phyloP scores from a whole-genome alignment of 768 basidiomycete genomes.

The Mycena sanguinolenta region DNA sequence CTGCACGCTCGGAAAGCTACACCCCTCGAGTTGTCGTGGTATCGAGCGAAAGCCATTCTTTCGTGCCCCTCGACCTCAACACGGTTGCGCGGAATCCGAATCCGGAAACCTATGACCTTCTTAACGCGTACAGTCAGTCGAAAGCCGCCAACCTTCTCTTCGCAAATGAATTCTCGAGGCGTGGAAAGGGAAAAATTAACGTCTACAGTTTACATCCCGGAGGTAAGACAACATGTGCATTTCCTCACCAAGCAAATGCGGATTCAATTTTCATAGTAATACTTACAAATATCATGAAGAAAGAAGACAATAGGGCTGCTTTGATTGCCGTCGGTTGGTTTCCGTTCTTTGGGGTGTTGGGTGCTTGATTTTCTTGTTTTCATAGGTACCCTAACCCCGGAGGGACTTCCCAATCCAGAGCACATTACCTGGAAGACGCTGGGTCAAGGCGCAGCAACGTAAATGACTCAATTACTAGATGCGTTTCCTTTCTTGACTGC shows the following conservation, averaged over 20 bases:
- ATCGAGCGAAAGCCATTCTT: not conserved
- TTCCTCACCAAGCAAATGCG: no score
- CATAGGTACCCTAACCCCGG: not conserved
- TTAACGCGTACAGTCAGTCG: not conserved
- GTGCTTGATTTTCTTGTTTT: no score
- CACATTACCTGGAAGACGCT: not conserved
- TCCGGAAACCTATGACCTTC: not conserved
- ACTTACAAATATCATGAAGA: not conserved
- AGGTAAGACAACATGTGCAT: not conserved
- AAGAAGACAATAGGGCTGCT: not conserved
- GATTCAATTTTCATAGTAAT: not conserved
- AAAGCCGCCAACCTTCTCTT: not conserved
- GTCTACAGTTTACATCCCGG: not conserved
- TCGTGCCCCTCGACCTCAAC: not conserved
- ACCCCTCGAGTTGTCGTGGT: slow-evolving; percentile 2
- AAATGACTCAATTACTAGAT: not conserved
- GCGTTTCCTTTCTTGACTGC: no score
- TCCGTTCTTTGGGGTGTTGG: no score
- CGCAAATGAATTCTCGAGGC: not conserved
- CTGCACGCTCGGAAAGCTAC: not conserved
- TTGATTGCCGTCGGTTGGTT: not conserved
- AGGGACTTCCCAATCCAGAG: not conserved
- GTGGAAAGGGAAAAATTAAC: not conserved
- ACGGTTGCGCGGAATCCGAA: not conserved
- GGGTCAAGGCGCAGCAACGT: not conserved